phyloP scores from a whole-genome alignment of 202 grass and related monocot species.

The Tripidium arundinaceum region DNA sequence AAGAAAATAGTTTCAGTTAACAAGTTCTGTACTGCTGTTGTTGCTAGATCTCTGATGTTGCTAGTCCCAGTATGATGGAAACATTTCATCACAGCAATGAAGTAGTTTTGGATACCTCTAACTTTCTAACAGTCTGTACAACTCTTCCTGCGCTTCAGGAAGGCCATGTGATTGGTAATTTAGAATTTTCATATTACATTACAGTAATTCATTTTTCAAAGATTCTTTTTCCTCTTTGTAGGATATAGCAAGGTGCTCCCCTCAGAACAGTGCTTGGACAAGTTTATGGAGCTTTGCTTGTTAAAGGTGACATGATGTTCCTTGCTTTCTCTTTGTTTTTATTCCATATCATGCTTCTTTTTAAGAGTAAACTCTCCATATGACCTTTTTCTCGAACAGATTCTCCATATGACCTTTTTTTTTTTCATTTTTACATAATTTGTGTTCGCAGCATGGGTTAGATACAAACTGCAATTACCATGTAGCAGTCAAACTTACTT shows the following conservation, averaged over 20 bases:
- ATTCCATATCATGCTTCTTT: constrained; percentile 28
- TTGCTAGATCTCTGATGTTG: constrained; percentile 60
- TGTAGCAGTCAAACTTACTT: constrained; percentile 46
- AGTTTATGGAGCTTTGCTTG: constrained; percentile 60
- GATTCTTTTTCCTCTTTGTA: constrained; percentile 16
- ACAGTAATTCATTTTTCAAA: constrained; percentile 15
- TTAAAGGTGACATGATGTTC: constrained; percentile 51
- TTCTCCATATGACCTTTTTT: constrained; percentile 2
- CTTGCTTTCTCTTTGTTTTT: background rate
- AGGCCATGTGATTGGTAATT: constrained; percentile 69
- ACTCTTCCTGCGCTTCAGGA: constrained; percentile 65
- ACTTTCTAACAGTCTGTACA: constrained; percentile 48
- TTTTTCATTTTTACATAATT: constrained; percentile 25
- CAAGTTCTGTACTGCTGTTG: background rate
- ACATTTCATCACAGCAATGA: constrained; percentile 35
- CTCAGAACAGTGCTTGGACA: constrained; percentile 51
- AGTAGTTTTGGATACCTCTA: constrained; percentile 41
- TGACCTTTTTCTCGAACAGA: background rate
- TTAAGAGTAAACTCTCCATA: background rate
- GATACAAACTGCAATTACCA: constrained; percentile 45
- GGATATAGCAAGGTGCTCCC: constrained; percentile 66
- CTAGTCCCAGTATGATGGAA: constrained; percentile 40
- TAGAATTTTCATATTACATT: constrained; percentile 14
- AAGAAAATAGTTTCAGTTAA: constrained; percentile 8
- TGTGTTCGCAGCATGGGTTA: constrained; percentile 62